phyloP scores from a whole-genome alignment of 2,329 filamentous ascomycete genomes.

The Monosporascus sp. region DNA sequence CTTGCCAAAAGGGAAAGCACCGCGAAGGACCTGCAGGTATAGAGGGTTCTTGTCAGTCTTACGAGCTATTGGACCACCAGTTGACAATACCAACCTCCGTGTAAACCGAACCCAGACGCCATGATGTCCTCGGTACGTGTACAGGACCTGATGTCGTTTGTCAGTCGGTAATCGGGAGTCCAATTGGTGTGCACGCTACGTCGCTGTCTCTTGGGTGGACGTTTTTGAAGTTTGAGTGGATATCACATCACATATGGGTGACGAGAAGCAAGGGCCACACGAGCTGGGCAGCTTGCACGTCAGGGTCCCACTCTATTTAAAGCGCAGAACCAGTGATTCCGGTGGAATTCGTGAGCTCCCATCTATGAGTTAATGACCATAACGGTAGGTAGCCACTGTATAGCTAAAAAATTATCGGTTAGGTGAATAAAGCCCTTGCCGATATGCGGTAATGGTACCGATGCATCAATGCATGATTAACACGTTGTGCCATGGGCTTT shows the following conservation, averaged over 20 bases:
- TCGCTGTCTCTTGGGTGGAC: neutral
- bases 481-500: neutral
- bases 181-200: neutral
- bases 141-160: neutral
- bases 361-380: no score
- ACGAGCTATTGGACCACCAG: slow-evolving; percentile 6
- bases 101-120: slow-evolving; percentile 78
- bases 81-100: slow-evolving; percentile 58
- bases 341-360: neutral
- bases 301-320: neutral
- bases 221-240: neutral
- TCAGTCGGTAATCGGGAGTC: neutral
- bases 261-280: neutral
- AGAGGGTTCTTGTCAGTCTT: slow-evolving; percentile 13
- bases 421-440: neutral
- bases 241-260: neutral
- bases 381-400: neutral
- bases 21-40: slow-evolving; percentile 58
- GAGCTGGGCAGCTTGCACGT: neutral
- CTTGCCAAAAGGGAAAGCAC: slow-evolving; percentile 99
- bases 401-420: neutral
- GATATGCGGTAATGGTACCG: neutral
- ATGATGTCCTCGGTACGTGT: slow-evolving; percentile 39
- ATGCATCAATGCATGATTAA: neutral
- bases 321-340: neutral